A percentile compares a stretch with the other conserved stretches of the same genome.
phyloP scores from a whole-genome alignment of 148 eudicot genomes.

The Linanthus parryae region DNA sequence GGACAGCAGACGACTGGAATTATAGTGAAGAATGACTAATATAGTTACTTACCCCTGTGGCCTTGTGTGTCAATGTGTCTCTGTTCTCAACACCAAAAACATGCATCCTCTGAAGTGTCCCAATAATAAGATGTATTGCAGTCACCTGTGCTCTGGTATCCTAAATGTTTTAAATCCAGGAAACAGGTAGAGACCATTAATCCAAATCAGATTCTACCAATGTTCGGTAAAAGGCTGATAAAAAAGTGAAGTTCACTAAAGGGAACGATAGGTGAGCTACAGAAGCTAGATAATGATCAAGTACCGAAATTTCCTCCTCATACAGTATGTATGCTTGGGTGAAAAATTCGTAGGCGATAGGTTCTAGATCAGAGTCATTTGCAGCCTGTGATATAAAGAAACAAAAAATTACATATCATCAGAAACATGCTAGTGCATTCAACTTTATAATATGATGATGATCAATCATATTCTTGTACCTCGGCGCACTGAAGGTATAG shows the following conservation, averaged over 20 bases:
- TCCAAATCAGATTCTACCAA: not conserved
- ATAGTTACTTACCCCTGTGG: constrained; percentile 76
- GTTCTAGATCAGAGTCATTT: constrained; percentile 88
- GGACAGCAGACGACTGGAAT: not conserved
- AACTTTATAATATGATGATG: constrained; percentile 3
- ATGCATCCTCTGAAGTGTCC: constrained; percentile 92
- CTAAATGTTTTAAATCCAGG: constrained; percentile 27
- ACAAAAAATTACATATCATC: constrained; percentile 15
- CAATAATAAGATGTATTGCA: constrained; percentile 76
- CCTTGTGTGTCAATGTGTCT: constrained; percentile 96
- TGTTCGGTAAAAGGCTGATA: not conserved
- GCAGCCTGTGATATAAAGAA: constrained; percentile 58
- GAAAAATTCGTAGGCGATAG: constrained; percentile 96
- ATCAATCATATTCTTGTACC: constrained; percentile 33
- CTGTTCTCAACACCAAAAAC: constrained; percentile 94
- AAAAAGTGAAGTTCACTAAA: not conserved
- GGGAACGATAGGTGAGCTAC: constrained; percentile 1
- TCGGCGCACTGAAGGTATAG: constrained; percentile 93
- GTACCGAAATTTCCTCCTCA: constrained; percentile 97
- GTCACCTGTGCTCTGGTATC: constrained; percentile 97
- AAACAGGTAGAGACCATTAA: constrained; percentile 13
- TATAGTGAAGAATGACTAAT: not conserved
- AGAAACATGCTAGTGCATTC: constrained; percentile 7
- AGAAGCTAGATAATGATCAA: constrained; percentile 5
- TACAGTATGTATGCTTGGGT: constrained; percentile 97